Conservation (phyloP, 176 grass and related monocot species). For the Paspalum notatum region DNA sequence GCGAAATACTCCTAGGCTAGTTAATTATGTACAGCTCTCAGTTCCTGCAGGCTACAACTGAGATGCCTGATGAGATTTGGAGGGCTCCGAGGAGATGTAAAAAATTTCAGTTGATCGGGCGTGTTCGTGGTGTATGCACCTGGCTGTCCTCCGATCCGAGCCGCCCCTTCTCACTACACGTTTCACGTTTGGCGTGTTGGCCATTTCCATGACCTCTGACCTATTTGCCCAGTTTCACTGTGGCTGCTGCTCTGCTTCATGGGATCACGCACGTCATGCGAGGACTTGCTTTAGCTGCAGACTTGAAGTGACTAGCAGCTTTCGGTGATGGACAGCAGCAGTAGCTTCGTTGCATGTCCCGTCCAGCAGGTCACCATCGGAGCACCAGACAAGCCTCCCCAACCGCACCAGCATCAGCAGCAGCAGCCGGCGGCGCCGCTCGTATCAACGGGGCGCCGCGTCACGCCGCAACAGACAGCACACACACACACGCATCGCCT, state of each 20-base stretch:
- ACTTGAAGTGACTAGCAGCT: conserved; percentile 7
- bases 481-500: not conserved
- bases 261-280: conserved; percentile 20
- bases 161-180: too few species aligned
- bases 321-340: conserved; percentile 18
- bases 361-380: not conserved
- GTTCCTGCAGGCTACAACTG: too few species aligned
- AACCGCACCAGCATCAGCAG: conserved; percentile 32
- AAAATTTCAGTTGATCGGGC: too few species aligned
- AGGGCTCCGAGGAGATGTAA: too few species aligned
- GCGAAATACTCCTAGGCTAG: too few species aligned
- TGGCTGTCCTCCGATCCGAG: too few species aligned
- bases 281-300: not conserved
- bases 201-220: conserved; percentile 13
- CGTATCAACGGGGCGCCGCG: conserved; percentile 28
- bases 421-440: not conserved
- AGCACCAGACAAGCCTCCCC: conserved; percentile 30
- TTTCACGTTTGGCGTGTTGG: not conserved
- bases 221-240: not conserved
- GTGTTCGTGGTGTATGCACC: too few species aligned
- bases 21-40: too few species aligned
- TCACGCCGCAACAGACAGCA: conserved; percentile 35
- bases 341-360: not conserved
- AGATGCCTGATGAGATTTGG: too few species aligned
- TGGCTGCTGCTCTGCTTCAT: not conserved